These are phyloP conservation scores for Juncus effusus DNA, from an alignment of 176 grass and related monocot species.

Conservation along the genomic window DNA sequence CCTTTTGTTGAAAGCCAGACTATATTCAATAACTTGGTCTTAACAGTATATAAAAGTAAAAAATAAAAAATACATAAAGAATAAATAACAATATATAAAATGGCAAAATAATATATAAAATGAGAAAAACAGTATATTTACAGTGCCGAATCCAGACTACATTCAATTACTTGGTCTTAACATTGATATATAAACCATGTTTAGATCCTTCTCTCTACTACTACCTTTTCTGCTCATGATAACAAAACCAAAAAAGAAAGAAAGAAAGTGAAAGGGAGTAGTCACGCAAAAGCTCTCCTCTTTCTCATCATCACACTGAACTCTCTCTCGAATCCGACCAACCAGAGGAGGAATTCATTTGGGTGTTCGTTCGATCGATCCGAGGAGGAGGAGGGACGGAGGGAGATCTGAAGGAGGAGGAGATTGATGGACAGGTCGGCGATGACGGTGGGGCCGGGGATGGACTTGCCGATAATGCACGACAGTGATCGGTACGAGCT, in stretches of 20 bases:
- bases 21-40: no score
- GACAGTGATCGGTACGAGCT: constrained; percentile 90
- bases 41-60: no score
- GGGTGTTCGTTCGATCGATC: not conserved
- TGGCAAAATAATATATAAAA: no score
- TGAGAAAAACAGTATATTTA: no score
- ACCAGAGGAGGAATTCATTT: not conserved
- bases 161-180: no score
- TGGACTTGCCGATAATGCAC: constrained; percentile 97
- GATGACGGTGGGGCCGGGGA: constrained; percentile 64
- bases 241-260: constrained; percentile 27
- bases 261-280: not conserved
- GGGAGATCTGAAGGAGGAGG: not conserved
- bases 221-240: constrained; percentile 4
- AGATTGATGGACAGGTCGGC: constrained; percentile 64
- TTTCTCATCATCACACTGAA: not conserved
- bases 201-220: no score
- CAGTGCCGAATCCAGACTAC: no score
- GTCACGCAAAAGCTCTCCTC: constrained; percentile 33
- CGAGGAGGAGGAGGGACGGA: constrained; percentile 3
- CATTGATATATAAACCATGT: no score
- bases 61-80: no score
- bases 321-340: not conserved
- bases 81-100: no score
- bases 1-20: no score